Evolutionary conservation across 495 filamentous ascomycete genomes (phyloP), one percentile per base, ranked within the genome.

Genomic region (Hypoxylon lienhwacheense): DNA sequence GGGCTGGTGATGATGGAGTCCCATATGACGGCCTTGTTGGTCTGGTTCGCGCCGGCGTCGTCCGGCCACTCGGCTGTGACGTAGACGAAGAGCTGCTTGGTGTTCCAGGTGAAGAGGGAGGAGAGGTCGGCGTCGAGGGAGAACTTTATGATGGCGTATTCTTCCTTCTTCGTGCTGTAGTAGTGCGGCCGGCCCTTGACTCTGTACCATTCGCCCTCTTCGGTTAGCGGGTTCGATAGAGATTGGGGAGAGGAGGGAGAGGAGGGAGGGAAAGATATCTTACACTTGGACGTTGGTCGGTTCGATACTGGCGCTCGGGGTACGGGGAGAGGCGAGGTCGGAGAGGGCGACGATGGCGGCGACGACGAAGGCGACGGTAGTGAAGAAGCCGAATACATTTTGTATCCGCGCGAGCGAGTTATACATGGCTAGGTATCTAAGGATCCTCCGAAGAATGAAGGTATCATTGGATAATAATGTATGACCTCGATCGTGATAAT

Each of bases 51-150:
- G 55, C 47, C 59, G 31, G 52, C 50, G 47, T 29, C 65, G 53
- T 35, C 48, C 41, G 91, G 87, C 79, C 92, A 98, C 17, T 83
- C 83, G 25, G 91, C 91, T 40, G 88, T 88, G 37, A 98, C 83
- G 79, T 93, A 98, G 70, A 95, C 83, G 73, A 97, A 99, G 61
- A 97, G 72, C 72, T 97, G 90, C 72, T 99, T 99, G n/a, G 93
- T 99, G 77, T 99, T 99, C 95, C 95, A 99, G 72, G 87, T 95
- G 84, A 96, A 97, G 64, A 99, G 85, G 20, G 87, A 85, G 47
- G 84, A 82, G 42, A 98, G 81, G 73, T 98, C 92, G 28, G 76
- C 74, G 56, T 96, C 85, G 15, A 97, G 82, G 61, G 92, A 88
- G 79, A 98, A 97, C 61, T 85, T 87, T 68, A 98, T 85, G 63